Evolutionary conservation across 495 filamentous ascomycete genomes (phyloP).

Genomic region (Paragyromitra xinjiangensis): DNA sequence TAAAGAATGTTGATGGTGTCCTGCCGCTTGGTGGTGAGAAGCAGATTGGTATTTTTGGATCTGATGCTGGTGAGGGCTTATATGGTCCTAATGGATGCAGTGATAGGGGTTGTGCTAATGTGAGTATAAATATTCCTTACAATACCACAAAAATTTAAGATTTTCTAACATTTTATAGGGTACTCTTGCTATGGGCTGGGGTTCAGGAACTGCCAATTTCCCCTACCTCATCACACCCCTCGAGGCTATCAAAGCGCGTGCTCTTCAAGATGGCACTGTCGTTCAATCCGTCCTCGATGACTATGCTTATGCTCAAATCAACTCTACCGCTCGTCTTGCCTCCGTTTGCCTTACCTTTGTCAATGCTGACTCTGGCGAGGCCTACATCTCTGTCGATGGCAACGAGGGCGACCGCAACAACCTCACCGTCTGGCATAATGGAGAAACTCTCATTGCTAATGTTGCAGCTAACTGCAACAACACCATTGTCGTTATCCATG

Average conservation of each 20-base stretch:
- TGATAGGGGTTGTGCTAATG: constrained; percentile 84
- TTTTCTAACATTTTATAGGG: constrained; percentile 31
- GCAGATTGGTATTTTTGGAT: constrained; percentile 73
- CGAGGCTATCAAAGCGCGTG: constrained; percentile 80
- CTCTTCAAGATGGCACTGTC: constrained; percentile 67
- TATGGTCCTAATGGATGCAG: constrained; percentile 83
- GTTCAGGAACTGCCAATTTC: constrained; percentile 86
- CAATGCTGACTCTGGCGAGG: constrained; percentile 87
- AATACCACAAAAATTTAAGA: neutral
- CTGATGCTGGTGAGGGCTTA: constrained; percentile 64
- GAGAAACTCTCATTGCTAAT: constrained; percentile 78
- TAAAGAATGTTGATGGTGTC: constrained; percentile 72
- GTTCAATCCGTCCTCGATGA: constrained; percentile 82
- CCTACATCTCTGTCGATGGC: constrained; percentile 81
- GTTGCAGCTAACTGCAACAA: constrained; percentile 83
- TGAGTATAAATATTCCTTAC: constrained; percentile 19
- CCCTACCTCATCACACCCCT: constrained; percentile 91
- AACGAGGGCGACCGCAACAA: constrained; percentile 94
- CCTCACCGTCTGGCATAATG: constrained; percentile 85
- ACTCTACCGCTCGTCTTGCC: constrained; percentile 70
- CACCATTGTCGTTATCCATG: constrained; percentile 92
- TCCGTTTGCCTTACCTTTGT: constrained; percentile 85
- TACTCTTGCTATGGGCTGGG: constrained; percentile 94
- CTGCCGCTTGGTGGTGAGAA: constrained; percentile 70
- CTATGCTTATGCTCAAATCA: constrained; percentile 70